A percentile compares a stretch with the other conserved stretches of the same genome.
Conservation (phyloP, 2,329 filamentous ascomycete genomes). For the Neurospora sp. region DNA sequence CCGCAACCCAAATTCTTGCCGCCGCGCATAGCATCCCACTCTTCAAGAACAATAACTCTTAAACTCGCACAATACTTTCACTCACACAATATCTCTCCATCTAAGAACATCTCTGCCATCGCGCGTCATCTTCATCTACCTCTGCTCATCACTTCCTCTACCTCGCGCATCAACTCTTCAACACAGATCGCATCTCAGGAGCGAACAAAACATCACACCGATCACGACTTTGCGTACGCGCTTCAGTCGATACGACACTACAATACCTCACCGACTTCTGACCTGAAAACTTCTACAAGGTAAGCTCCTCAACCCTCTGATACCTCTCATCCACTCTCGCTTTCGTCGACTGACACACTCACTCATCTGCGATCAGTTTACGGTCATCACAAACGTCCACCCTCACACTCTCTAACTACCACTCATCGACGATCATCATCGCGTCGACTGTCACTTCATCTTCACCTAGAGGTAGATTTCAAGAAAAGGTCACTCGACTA, state of each 20-base stretch:
- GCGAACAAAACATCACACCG: not conserved
- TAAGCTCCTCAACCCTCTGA: not conserved
- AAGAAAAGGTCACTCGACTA: not conserved
- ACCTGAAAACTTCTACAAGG: not conserved
- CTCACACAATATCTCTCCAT: not conserved
- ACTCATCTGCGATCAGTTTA: not conserved
- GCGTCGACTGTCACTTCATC: not conserved
- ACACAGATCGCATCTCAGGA: too few relatives aligned
- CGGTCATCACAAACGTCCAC: not conserved
- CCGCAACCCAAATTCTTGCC: not conserved
- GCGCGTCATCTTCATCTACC: not conserved
- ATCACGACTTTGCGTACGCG: not conserved
- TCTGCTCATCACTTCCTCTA: not conserved
- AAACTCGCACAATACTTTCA: not conserved
- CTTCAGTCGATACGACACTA: not conserved
- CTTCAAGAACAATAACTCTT: not conserved
- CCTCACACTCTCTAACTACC: not conserved
- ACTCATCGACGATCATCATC: not conserved
- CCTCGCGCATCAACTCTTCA: not conserved
- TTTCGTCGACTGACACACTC: not conserved
- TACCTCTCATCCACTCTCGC: not conserved
- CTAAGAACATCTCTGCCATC: not conserved
- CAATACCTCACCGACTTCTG: not conserved
- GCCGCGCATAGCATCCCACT: not conserved
- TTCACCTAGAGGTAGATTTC: not conserved